Evolutionary conservation across 2,329 filamentous ascomycete genomes (phyloP).

Genomic region (Dactylellina haptotyla): DNA sequence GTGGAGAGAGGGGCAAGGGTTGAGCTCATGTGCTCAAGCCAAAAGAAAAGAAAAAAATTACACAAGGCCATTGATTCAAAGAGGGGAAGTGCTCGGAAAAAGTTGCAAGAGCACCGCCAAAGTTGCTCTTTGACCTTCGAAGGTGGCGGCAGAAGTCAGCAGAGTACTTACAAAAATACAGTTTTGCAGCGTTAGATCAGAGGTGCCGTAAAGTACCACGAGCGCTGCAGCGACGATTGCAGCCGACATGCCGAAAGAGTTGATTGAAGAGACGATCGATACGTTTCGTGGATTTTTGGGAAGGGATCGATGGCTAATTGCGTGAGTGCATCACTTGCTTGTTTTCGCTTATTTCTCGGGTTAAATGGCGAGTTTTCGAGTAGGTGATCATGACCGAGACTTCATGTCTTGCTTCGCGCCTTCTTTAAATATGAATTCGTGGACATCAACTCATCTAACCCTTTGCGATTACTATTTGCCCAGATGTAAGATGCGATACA

Average conservation of each 20-base stretch:
- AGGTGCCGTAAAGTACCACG: constrained; percentile 22
- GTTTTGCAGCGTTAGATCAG: constrained; percentile 19
- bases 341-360: constrained; percentile 2
- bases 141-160: constrained; percentile 2
- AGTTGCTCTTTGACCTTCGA: constrained; percentile 14
- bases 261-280: constrained; percentile 2
- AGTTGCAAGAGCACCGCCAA: constrained; percentile 7
- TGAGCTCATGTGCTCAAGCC: constrained; percentile 22
- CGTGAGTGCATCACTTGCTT: neutral
- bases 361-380: constrained; percentile 6
- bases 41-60: constrained; percentile 37
- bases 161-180: constrained; percentile 36
- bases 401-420: neutral
- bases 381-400: neutral
- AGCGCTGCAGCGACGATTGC: constrained; percentile 29
- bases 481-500: neutral
- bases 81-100: constrained; percentile 16
- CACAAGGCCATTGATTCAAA: constrained; percentile 19
- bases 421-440: constrained; percentile 24
- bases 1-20: constrained; percentile 41
- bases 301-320: neutral
- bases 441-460: neutral
- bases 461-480: neutral
- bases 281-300: constrained; percentile 25
- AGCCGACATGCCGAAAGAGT: constrained; percentile 35